Evolutionary conservation across 805 yeast species (phyloP).

Genomic region (Kregervanrija fluxuum): DNA sequence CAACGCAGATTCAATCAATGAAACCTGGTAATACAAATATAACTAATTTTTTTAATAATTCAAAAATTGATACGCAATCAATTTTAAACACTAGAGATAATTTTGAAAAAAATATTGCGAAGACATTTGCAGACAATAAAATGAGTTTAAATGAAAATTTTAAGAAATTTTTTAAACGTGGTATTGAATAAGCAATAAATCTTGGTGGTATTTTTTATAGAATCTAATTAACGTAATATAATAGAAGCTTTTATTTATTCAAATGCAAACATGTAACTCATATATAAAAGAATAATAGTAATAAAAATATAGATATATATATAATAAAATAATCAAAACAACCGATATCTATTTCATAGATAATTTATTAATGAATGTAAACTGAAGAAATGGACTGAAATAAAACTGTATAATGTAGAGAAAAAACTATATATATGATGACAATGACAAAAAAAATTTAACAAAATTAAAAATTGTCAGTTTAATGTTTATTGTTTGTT

Average conservation of each 20-base stretch:
- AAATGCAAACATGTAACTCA: not conserved
- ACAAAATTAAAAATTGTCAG: not conserved
- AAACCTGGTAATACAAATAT: not conserved
- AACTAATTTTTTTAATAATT: slow-evolving; percentile 12
- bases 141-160: slow-evolving; percentile 65
- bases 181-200: not conserved
- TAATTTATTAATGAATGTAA: not conserved
- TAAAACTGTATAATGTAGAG: not conserved
- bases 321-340: not conserved
- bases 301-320: slow-evolving; percentile 1
- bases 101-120: slow-evolving; percentile 37
- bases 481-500: slow-evolving; percentile 63
- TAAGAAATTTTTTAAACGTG: slow-evolving; percentile 47
- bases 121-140: slow-evolving; percentile 44
- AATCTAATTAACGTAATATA: no score
- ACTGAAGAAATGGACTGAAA: not conserved
- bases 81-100: slow-evolving; percentile 34
- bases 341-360: no score
- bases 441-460: not conserved
- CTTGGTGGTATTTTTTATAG: no score
- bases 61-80: slow-evolving; percentile 24
- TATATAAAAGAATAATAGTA: not conserved
- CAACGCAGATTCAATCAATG: slow-evolving; percentile 12
- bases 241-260: no score
- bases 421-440: not conserved